Percentiles rank a stretch among this genome's conserved stretches.
Conservation (phyloP, 1,284 basidiomycete species). For the Schizopora paradoxa region DNA sequence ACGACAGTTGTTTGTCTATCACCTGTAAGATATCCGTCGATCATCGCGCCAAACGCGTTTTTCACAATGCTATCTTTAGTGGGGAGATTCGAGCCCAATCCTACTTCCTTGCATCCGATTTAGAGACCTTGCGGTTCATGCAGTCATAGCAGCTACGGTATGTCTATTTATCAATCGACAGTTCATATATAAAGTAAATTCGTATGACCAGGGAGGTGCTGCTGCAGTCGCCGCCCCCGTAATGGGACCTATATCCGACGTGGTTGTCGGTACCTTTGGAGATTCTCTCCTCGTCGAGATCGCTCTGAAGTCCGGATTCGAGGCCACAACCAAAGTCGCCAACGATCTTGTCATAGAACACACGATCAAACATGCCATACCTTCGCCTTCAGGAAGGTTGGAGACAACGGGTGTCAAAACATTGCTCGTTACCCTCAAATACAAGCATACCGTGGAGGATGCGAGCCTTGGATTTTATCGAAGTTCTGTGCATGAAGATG, state of each 20-base stretch:
- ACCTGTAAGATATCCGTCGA: conserved; percentile 34
- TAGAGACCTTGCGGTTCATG: conserved; percentile 56
- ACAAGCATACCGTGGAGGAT: conserved; percentile 54
- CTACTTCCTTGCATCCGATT: conserved; percentile 63
- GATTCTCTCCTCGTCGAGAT: conserved; percentile 53
- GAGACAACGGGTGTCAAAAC: conserved; percentile 56
- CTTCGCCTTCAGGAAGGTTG: conserved; percentile 45
- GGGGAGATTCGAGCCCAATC: conserved; percentile 61
- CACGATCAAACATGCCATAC: conserved; percentile 42
- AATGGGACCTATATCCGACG: conserved; percentile 51
- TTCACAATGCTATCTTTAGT: conserved; percentile 30
- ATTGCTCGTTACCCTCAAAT: conserved; percentile 54
- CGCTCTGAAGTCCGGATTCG: conserved; percentile 49
- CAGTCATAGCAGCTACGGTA: conserved; percentile 55
- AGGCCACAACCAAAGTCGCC: conserved; percentile 42
- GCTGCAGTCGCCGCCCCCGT: conserved; percentile 51
- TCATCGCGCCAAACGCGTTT: background rate
- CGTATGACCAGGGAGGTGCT: conserved; percentile 43
- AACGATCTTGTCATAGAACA: conserved; percentile 53
- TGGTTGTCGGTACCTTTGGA: conserved; percentile 44
- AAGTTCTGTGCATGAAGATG: conserved; percentile 51
- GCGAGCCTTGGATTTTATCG: conserved; percentile 57
- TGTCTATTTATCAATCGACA: conserved; percentile 20
- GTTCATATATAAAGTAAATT: conserved; percentile 1
- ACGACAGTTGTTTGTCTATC: conserved; percentile 57